Evolutionary conservation across 495 filamentous ascomycete genomes (phyloP), one percentile per base, ranked within the genome.

Genomic region (Hypoxylon perforatum): DNA sequence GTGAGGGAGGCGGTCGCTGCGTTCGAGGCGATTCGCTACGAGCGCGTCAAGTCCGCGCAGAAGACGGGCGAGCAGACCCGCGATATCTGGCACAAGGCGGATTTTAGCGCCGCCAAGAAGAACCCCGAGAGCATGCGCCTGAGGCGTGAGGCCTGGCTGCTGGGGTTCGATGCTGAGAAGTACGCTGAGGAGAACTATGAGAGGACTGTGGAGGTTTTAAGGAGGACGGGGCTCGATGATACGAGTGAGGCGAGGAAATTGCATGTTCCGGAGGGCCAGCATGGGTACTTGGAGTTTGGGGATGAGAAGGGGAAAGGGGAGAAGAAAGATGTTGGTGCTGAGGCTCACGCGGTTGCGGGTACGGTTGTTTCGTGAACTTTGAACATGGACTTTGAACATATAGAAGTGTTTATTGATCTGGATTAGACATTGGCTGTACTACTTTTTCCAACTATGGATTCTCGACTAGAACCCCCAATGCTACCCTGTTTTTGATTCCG

Each of bases 31-130:
- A 70, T 86, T 7, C 74, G 85, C 28, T 86, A 86, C 67, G 82
- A 79, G 22, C 76, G 85, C 25, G 84, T 87, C 10, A 79, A 76
- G 64, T 76, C 77, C 25, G 86, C 85, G 11, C 87, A 89, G 73
- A 84, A 85, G 47, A 86, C 78, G 48, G 87, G 87, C 0, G 83
- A 85, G 54, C 78, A 79, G 73, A 87, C 85, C 14, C 73, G 85
- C 2, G 85, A 88, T 51, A 78, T 80, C 63, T 88, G 86, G 85
- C 87, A 89, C 69, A 84, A 88, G 70, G 82, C 84, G 0, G 81
- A 88, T 59, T 88, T 84, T 81, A 76, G 73, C 28, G 77, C 82
- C 44, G 85, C 83, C 8, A 84, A 80, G 73, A 79, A 86, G 47
- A 80, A 89, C 61, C 89, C 89, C 0, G 79, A 85, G 57, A 80